Conservation (phyloP, 495 filamentous ascomycete genomes). For the Aspergillus diversus region DNA sequence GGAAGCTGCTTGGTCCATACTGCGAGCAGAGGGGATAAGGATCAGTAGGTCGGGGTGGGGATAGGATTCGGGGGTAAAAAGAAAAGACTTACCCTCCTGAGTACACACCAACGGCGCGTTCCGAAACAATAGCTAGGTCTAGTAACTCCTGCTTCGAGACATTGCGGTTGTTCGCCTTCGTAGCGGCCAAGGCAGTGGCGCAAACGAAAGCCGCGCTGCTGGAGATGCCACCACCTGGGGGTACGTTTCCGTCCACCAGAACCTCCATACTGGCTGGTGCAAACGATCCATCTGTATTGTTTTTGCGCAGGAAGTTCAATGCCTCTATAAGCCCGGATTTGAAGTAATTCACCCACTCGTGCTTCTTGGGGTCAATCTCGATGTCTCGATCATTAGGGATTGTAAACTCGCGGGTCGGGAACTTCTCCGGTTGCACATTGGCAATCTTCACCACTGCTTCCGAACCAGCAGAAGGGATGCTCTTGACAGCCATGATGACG, state of each 20-base stretch:
- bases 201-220: conserved; percentile 95
- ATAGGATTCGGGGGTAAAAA: neutral
- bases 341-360: conserved; percentile 99
- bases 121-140: conserved; percentile 90
- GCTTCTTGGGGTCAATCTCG: conserved; percentile 78
- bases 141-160: conserved; percentile 89
- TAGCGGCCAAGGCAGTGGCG: conserved; percentile 83
- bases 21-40: conserved; percentile 17
- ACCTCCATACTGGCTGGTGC: conserved; percentile 81
- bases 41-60: conserved; percentile 2
- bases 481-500: conserved; percentile 82
- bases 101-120: conserved; percentile 93
- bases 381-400: conserved; percentile 68
- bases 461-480: conserved; percentile 43
- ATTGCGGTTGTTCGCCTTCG: conserved; percentile 82
- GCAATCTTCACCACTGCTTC: conserved; percentile 65
- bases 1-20: conserved; percentile 97
- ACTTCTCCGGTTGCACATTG: conserved; percentile 78
- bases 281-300: conserved; percentile 54
- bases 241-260: conserved; percentile 88
- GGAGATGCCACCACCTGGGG: conserved; percentile 86
- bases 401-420: conserved; percentile 74
- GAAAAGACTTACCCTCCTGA: conserved; percentile 74
- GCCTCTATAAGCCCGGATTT: conserved; percentile 86
- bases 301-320: conserved; percentile 74